phyloP scores from a whole-genome alignment of 139 green algal genomes.

The Micromonas pusilla region DNA sequence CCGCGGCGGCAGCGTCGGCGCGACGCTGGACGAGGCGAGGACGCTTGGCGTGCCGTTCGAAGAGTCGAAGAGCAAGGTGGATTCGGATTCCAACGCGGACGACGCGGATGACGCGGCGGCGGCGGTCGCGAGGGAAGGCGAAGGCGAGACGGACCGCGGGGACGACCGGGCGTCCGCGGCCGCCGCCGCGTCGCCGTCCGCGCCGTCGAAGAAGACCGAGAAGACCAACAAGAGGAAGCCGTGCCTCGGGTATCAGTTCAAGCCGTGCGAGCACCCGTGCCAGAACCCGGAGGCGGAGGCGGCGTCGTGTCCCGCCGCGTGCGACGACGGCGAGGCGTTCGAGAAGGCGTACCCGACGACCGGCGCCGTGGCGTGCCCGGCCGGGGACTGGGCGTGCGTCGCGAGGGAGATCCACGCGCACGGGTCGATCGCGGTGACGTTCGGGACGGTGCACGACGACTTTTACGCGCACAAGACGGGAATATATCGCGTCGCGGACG shows the following conservation, averaged over 20 bases:
- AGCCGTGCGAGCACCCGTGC: slow-evolving; percentile 23
- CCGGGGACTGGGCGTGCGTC: slow-evolving; percentile 1
- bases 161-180: too few species aligned
- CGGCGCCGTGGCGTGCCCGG: neutral
- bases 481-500: neutral
- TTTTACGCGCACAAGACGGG: slow-evolving; percentile 13
- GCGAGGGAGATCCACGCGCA: neutral
- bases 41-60: neutral
- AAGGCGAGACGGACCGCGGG: too few species aligned
- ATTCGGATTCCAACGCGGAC: too few species aligned
- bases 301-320: neutral
- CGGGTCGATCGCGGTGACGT: slow-evolving; percentile 12
- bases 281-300: neutral
- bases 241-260: slow-evolving; percentile 17
- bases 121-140: too few species aligned
- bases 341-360: neutral
- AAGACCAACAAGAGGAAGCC: neutral
- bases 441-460: slow-evolving; percentile 11
- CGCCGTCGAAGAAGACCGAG: too few species aligned
- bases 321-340: neutral
- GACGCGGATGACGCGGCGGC: too few species aligned
- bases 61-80: too few species aligned
- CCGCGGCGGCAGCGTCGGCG: slow-evolving; percentile 3
- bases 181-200: too few species aligned
- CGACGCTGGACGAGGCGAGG: neutral